Evolutionary conservation across 2,329 filamentous ascomycete species (phyloP).

Genomic region (Aspergillus jensenii): DNA sequence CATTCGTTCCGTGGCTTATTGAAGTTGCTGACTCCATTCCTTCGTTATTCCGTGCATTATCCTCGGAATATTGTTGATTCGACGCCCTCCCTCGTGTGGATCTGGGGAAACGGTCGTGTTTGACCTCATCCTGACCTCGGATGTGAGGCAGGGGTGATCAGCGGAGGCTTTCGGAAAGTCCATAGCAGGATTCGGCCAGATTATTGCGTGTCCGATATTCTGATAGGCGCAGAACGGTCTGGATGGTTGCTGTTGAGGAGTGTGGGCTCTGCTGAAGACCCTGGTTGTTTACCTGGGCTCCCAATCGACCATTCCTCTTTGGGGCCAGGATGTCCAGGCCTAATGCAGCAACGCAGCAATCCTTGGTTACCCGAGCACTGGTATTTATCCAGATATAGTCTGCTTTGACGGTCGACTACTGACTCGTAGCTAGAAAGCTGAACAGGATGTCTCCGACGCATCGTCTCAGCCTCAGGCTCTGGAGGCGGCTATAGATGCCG

Average conservation of each 20-base stretch:
- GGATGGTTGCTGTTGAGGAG: slow-evolving; percentile 11
- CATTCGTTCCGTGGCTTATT: not conserved
- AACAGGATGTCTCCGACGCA: slow-evolving; percentile 52
- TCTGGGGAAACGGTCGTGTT: slow-evolving; percentile 1
- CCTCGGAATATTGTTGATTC: not conserved
- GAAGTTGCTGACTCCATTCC: not conserved
- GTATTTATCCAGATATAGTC: slow-evolving; percentile 21
- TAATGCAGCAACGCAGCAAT: slow-evolving; percentile 25
- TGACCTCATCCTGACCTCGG: slow-evolving; percentile 16
- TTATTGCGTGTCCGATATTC: not conserved
- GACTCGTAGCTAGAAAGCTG: slow-evolving; percentile 49
- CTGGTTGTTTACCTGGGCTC: slow-evolving; percentile 1
- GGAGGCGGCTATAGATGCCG: slow-evolving; percentile 71
- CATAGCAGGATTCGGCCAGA: not conserved
- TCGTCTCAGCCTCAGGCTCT: slow-evolving; percentile 65
- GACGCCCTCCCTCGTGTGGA: not conserved
- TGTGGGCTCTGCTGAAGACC: slow-evolving; percentile 11
- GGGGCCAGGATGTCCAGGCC: slow-evolving; percentile 31
- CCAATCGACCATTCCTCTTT: slow-evolving; percentile 7
- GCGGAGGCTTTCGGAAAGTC: slow-evolving; percentile 14
- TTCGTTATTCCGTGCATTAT: not conserved
- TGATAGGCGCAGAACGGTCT: slow-evolving; percentile 10
- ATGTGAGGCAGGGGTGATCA: slow-evolving; percentile 12
- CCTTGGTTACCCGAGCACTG: slow-evolving; percentile 31
- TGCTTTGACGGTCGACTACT: slow-evolving; percentile 25